A percentile compares a stretch with the other conserved stretches of the same genome.
Evolutionary conservation across 805 yeast species (phyloP).

Genomic region (Tetrapisispora taiwanensis): DNA sequence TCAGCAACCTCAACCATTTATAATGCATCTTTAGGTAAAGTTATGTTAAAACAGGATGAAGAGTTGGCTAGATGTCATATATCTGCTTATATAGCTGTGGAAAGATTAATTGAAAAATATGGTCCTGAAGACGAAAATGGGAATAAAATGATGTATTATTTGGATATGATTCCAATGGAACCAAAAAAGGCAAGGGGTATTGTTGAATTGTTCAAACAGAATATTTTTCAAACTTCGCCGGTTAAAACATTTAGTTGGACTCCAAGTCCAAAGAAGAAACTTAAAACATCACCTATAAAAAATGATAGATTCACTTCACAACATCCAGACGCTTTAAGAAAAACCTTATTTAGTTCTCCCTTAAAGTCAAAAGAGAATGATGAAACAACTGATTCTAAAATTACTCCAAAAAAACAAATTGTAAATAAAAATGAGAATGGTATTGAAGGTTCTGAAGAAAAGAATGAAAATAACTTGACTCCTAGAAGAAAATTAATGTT

Average conservation of each 20-base stretch:
- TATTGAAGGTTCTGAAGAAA: conserved; percentile 5
- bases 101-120: conserved; percentile 35
- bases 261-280: conserved; percentile 19
- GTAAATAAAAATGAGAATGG: neutral
- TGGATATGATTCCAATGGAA: conserved; percentile 50
- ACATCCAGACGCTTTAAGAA: conserved; percentile 23
- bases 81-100: conserved; percentile 54
- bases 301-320: conserved; percentile 20
- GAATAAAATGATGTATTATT: conserved; percentile 39
- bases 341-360: conserved; percentile 23
- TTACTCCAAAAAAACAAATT: conserved; percentile 3
- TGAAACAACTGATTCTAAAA: neutral
- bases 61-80: conserved; percentile 61
- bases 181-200: conserved; percentile 33
- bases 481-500: conserved; percentile 27
- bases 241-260: conserved; percentile 23
- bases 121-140: conserved; percentile 2
- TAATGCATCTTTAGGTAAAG: conserved; percentile 41
- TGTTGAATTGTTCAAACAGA: conserved; percentile 37
- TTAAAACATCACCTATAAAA: conserved; percentile 13
- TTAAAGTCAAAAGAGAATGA: conserved; percentile 4
- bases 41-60: conserved; percentile 41
- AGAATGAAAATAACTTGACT: neutral
- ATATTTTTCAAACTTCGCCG: conserved; percentile 29
- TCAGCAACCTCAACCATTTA: conserved; percentile 32